Conservation (phyloP, 176 grass and related monocot species). For the bread wheat (Triticum aestivum) region DNA sequence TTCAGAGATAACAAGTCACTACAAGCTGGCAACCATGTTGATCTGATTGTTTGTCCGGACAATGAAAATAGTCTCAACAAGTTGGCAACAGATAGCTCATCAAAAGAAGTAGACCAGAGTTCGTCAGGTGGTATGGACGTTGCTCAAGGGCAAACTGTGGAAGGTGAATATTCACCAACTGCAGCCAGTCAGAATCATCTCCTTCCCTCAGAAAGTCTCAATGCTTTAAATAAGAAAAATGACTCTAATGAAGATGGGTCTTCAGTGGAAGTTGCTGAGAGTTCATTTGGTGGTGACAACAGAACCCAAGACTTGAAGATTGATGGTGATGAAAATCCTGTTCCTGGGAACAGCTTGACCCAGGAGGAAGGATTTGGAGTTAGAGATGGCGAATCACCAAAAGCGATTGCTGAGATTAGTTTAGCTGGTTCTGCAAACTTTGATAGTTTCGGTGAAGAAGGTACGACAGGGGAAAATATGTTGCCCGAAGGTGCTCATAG, state of each 20-base stretch:
- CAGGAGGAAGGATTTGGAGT: slow-evolving; percentile 29
- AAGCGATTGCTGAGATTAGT: background rate
- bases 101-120: background rate
- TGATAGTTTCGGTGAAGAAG: background rate
- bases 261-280: background rate
- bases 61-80: background rate
- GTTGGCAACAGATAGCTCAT: slow-evolving; percentile 15
- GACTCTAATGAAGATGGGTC: background rate
- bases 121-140: background rate
- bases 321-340: slow-evolving; percentile 32
- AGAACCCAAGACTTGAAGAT: slow-evolving; percentile 21
- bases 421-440: slow-evolving; percentile 23
- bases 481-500: slow-evolving; percentile 1
- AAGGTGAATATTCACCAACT: slow-evolving; percentile 30
- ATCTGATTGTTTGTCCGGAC: slow-evolving; percentile 3
- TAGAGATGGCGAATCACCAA: slow-evolving; percentile 27
- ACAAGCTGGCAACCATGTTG: background rate
- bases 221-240: slow-evolving; percentile 22
- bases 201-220: slow-evolving; percentile 6
- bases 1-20: background rate
- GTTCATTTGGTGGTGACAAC: slow-evolving; percentile 1
- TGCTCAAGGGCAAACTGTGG: slow-evolving; percentile 14
- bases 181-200: slow-evolving; percentile 4
- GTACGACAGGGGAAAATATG: background rate
- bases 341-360: slow-evolving; percentile 8